These are phyloP conservation scores for Beauveria australis DNA, from an alignment of 2,329 filamentous ascomycete genomes.

Conservation along the genomic window DNA sequence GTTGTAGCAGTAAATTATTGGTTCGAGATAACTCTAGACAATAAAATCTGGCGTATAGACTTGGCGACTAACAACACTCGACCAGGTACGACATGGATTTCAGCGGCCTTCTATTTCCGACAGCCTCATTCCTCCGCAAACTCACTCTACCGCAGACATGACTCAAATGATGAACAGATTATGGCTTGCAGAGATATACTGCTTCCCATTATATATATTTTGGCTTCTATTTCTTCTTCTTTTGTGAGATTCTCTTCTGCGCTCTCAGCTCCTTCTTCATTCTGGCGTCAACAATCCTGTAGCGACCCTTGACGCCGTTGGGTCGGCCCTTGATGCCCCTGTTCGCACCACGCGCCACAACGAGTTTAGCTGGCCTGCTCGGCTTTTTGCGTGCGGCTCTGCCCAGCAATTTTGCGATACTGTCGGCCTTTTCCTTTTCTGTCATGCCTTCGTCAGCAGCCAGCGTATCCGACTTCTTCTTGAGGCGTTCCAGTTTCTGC, in stretches of 20 bases:
- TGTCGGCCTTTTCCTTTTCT: slow-evolving; percentile 89
- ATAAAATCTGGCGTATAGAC: background rate
- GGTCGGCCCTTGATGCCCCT: slow-evolving; percentile 79
- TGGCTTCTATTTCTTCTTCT: slow-evolving; percentile 43
- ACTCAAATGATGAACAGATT: background rate
- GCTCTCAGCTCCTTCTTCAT: slow-evolving; percentile 95
- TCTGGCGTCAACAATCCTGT: slow-evolving; percentile 92
- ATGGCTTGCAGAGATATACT: slow-evolving; percentile 12
- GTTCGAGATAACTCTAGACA: slow-evolving; percentile 31
- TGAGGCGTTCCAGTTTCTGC: slow-evolving; percentile 83
- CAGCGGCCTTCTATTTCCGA: slow-evolving; percentile 57
- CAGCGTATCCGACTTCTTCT: slow-evolving; percentile 91
- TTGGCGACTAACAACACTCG: background rate
- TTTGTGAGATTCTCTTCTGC: slow-evolving; percentile 70
- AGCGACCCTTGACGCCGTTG: slow-evolving; percentile 86
- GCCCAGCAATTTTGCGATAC: slow-evolving; percentile 72
- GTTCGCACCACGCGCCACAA: slow-evolving; percentile 80
- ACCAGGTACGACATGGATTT: slow-evolving; percentile 77
- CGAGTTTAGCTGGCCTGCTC: slow-evolving; percentile 72
- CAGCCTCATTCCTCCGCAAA: slow-evolving; percentile 45
- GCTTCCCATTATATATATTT: slow-evolving; percentile 1
- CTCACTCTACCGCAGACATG: slow-evolving; percentile 20
- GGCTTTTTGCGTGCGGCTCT: slow-evolving; percentile 82
- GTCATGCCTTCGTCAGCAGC: slow-evolving; percentile 86
- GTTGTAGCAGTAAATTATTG: slow-evolving; percentile 79